Evolutionary conservation across 345 rosid species (phyloP), one percentile per base, ranked within the genome.

Genomic region (Mercurialis annua): DNA sequence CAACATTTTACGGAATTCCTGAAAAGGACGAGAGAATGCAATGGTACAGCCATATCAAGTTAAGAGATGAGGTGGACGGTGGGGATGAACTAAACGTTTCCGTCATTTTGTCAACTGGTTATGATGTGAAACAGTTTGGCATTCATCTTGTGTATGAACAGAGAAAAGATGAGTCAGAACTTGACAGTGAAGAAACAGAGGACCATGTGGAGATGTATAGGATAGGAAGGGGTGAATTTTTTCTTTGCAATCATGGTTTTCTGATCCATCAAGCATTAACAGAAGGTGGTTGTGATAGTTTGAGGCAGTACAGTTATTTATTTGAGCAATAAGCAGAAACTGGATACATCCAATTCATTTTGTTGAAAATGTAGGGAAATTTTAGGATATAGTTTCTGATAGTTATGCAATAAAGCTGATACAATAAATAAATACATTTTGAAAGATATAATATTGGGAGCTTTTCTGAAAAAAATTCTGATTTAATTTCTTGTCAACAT

Each of bases 41-140:
- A 16, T 76, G 80, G 79, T 46, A 71, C 1, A 61, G 56, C 52
- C 68, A 50, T 21, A 71, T 75, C 75, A 71, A 49, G 43, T 55
- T 76, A 21, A 29, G 30, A 23, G 72, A 59, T 31, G 46, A 48
- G 49, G 17, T 71, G 44, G 54, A 71, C 61, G 72, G 1, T n/a
- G 72, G 75, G 18, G 69, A 76, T 57, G 11, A 55, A 21, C 27
- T 71, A 30, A 38, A 30, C 4, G 43, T 75, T 66, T 44, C 62
- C 20, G 64, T 66, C 33, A 4, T n/a, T 0, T 33, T 56, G 64
- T 60, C 68, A 43, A 38, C 54, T 11, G 44, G 3, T 23, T 65
- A 65, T 61, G 18, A 61, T 26, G 31, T 38, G 26, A 69, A 42
- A 21, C 40, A 17, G 23, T 48, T 49, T 17, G 73, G 73, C 3